Percentiles rank a stretch among this genome's conserved stretches.
Evolutionary conservation across 1,284 basidiomycete species (phyloP).

Genomic region (Xerocomus amazonicus): DNA sequence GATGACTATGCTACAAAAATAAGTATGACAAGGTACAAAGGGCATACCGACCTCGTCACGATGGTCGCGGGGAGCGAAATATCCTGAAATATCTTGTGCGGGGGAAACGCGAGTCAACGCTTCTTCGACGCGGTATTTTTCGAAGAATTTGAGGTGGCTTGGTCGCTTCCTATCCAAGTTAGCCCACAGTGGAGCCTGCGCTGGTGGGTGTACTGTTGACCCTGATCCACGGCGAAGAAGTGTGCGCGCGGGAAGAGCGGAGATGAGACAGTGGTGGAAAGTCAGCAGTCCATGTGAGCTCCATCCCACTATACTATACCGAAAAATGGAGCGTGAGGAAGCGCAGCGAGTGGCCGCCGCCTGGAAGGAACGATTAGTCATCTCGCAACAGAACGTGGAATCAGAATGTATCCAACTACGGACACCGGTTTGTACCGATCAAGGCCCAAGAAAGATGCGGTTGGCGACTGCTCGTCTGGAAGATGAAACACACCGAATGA

Average conservation of each 20-base stretch:
- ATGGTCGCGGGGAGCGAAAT: slow-evolving; percentile 10
- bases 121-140: slow-evolving; percentile 35
- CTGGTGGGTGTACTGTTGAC: slow-evolving; percentile 18
- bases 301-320: neutral
- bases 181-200: slow-evolving; percentile 1
- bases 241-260: slow-evolving; percentile 27
- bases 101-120: slow-evolving; percentile 5
- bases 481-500: neutral
- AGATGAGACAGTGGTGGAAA: slow-evolving; percentile 13
- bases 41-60: neutral
- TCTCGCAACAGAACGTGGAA: slow-evolving; percentile 12
- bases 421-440: slow-evolving; percentile 6
- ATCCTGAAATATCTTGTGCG: slow-evolving; percentile 29
- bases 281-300: neutral
- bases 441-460: too few relatives aligned
- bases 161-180: slow-evolving; percentile 13
- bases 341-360: slow-evolving; percentile 23
- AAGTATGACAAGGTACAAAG: slow-evolving; percentile 13
- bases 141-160: slow-evolving; percentile 19
- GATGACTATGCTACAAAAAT: slow-evolving; percentile 21
- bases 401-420: slow-evolving; percentile 1
- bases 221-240: slow-evolving; percentile 33
- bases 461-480: too few relatives aligned
- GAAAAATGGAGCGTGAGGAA: slow-evolving; percentile 20
- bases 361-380: slow-evolving; percentile 16